Conservation (phyloP, 768 basidiomycete genomes). For the Ramaria rubella region DNA sequence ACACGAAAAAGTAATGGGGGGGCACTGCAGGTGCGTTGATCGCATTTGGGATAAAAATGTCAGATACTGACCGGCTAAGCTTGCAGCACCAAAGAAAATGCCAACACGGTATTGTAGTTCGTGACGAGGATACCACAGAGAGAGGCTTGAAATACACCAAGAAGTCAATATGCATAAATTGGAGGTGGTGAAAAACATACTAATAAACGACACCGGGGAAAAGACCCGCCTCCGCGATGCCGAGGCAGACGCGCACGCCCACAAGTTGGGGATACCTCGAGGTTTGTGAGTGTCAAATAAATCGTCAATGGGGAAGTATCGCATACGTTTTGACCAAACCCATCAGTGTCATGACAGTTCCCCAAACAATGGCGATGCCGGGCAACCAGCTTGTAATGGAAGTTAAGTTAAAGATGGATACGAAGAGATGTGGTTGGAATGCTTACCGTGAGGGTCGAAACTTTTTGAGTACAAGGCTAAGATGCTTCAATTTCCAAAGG, state of each 20-base stretch:
- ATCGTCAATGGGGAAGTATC: neutral
- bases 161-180: slow-evolving; percentile 73
- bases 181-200: slow-evolving; percentile 53
- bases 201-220: slow-evolving; percentile 53
- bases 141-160: slow-evolving; percentile 35
- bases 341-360: slow-evolving; percentile 46
- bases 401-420: neutral
- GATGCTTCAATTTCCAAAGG: neutral
- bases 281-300: neutral
- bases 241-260: slow-evolving; percentile 49
- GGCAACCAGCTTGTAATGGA: slow-evolving; percentile 40
- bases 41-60: neutral
- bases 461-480: slow-evolving; percentile 47
- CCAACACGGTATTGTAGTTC: slow-evolving; percentile 54
- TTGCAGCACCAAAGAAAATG: slow-evolving; percentile 60
- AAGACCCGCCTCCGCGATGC: slow-evolving; percentile 48
- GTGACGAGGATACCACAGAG: slow-evolving; percentile 63
- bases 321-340: slow-evolving; percentile 57
- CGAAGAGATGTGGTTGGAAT: neutral
- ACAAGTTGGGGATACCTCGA: slow-evolving; percentile 54
- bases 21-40: neutral
- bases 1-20: neutral
- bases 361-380: slow-evolving; percentile 53
- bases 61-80: slow-evolving; percentile 38
- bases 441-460: slow-evolving; percentile 56